phyloP scores from a whole-genome alignment of 345 rosid genomes.

The Acer saccharum region DNA sequence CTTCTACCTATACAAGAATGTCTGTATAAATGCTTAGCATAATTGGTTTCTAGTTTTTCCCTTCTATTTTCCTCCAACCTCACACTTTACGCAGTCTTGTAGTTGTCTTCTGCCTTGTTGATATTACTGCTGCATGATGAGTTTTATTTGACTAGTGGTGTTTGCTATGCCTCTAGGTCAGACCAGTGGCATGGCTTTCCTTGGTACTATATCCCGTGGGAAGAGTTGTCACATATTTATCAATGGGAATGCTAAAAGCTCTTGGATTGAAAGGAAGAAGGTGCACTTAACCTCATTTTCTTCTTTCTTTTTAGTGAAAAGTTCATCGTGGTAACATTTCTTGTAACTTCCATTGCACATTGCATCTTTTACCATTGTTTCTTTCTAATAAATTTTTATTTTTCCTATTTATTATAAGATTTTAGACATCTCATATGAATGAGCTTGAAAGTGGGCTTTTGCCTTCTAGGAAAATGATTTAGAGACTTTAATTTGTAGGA shows the following conservation, averaged over 20 bases:
- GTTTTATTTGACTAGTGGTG: slow-evolving; percentile 34
- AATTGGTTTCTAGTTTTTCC: background rate
- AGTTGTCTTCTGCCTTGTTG: slow-evolving; percentile 9
- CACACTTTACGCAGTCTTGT: background rate
- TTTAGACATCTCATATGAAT: background rate
- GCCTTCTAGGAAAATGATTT: too few relatives aligned
- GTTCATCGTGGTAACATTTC: slow-evolving; percentile 1
- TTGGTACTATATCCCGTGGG: slow-evolving; percentile 92
- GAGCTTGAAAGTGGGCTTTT: too few relatives aligned
- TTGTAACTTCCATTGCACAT: background rate
- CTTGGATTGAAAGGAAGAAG: slow-evolving; percentile 97
- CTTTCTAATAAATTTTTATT: slow-evolving; percentile 3
- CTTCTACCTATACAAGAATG: background rate
- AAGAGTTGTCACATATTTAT: slow-evolving; percentile 86
- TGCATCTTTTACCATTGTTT: background rate
- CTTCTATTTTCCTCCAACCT: background rate
- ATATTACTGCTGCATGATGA: slow-evolving; percentile 2
- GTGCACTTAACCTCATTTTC: slow-evolving; percentile 37
- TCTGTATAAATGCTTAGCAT: background rate
- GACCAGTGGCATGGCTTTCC: slow-evolving; percentile 99
- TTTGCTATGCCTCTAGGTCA: slow-evolving; percentile 74
- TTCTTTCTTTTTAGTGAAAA: background rate
- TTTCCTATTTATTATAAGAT: background rate
- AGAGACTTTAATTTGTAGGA: too few relatives aligned
- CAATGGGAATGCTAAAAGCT: slow-evolving; percentile 95